Base-by-base conservation (phyloP, 192 early-diverging fungal species). In the Coemansia sp. region DNA sequence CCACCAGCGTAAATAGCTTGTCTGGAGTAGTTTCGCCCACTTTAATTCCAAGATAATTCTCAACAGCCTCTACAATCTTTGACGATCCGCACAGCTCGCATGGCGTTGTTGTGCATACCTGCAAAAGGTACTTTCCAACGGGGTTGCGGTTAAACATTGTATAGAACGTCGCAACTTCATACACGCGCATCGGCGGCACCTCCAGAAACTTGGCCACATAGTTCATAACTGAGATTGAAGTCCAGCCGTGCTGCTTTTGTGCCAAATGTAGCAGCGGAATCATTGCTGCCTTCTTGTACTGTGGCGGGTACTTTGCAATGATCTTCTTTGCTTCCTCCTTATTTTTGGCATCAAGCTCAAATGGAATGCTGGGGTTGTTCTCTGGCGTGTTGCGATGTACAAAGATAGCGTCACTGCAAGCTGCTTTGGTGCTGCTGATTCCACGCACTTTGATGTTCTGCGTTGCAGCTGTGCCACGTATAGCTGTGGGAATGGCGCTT, bases 121-220 rank as follows among this genome's bases (percentile, higher is more conserved):
- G 97, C 67, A 99, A 73, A 72, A 99, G 97, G 85, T 97, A 96
- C 79, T 98, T 99, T 63, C 97, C 97, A 49, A 97, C 92, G n/a
- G 97, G 97, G 61, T 92, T 89, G 70, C 94, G 86, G 86, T 98
- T 98, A 84, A 93, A 99, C 97, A 99, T 99, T 58, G 97, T 99
- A 74, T 99, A 99, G 81, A 99, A 99, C 28, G 96, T 98, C n/a
- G 97, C 97, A 21, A 99, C 97, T 74, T 99, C 96, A 84, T 98
- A 98, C 50, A 99, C 96, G 57, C 97, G 88, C 94, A 99, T 97
- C 24, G 97, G 97, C 54, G 95, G 94, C 4, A 98, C 89, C 69
- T 98, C 94, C 26, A 96, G 82, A 56, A 96, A 76, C 79, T 92
- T 88, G 53, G 97, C 95, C 69, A 99, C 91, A 54, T 92, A 85